A percentile compares a stretch with the other conserved stretches of the same genome.
Evolutionary conservation across 257 asterid genomes (phyloP).

Genomic region (Lycium ferocissimum): DNA sequence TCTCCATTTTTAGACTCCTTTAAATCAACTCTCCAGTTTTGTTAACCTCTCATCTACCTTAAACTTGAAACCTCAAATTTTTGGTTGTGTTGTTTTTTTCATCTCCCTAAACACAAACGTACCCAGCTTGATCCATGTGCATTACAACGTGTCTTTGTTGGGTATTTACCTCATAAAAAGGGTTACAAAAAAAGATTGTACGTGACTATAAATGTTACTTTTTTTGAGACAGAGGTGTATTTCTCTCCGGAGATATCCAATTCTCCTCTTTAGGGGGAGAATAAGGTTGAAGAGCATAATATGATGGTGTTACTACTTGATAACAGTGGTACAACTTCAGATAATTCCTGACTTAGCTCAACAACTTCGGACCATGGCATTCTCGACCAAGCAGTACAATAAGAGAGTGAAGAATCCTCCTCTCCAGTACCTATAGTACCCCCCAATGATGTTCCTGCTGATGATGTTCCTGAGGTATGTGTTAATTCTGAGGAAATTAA

Average conservation of each 20-base stretch:
- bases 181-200: background rate
- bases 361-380: background rate
- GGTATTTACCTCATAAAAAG: constrained; percentile 6
- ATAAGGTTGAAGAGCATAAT: background rate
- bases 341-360: background rate
- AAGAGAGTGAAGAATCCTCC: background rate
- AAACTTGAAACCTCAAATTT: background rate
- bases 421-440: background rate
- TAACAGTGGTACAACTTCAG: background rate
- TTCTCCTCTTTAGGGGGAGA: background rate
- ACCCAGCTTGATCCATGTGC: background rate
- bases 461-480: background rate
- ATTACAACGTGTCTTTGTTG: background rate
- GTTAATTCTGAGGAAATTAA: background rate
- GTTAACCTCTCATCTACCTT: background rate
- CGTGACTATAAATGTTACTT: background rate
- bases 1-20: background rate
- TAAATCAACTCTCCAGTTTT: background rate
- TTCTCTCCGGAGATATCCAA: background rate
- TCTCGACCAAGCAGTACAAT: background rate
- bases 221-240: background rate
- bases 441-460: background rate
- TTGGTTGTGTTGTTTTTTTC: constrained; percentile 8
- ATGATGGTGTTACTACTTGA: background rate
- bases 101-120: background rate